These are phyloP conservation scores for Solanum medicagineum DNA, from an alignment of 257 asterid species.

Conservation along the genomic window DNA sequence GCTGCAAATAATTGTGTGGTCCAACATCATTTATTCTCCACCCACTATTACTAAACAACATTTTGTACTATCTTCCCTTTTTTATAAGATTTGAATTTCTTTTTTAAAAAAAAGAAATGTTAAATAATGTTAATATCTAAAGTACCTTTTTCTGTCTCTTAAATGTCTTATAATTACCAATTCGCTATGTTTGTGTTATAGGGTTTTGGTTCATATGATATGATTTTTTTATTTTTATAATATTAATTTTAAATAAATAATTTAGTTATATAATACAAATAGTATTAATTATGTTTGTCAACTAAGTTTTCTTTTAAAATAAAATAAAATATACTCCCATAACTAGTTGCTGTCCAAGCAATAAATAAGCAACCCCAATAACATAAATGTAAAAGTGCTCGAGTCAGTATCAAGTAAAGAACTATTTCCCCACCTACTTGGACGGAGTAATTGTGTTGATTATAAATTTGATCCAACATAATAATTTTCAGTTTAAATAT, in stretches of 20 bases:
- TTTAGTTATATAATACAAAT: no score
- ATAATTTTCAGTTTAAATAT: no score
- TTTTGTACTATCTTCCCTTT: neutral
- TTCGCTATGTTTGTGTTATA: neutral
- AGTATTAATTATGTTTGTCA: neutral
- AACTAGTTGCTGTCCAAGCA: neutral
- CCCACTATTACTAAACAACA: neutral
- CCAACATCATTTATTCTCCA: neutral
- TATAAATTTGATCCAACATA: no score
- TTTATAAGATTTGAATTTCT: no score
- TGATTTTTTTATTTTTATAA: no score
- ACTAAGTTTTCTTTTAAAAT: neutral
- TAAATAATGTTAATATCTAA: no score
- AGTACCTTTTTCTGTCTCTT: neutral
- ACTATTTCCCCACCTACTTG: neutral
- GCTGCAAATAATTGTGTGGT: neutral
- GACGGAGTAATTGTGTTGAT: no score
- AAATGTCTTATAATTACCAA: neutral
- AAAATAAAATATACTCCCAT: neutral
- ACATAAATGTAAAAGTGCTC: neutral
- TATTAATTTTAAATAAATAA: no score
- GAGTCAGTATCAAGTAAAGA: neutral
- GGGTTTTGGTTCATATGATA: no score
- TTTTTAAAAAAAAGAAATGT: no score
- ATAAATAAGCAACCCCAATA: neutral